Evolutionary conservation across 176 grass and related monocot species (phyloP).

Genomic region (Avena eriantha): DNA sequence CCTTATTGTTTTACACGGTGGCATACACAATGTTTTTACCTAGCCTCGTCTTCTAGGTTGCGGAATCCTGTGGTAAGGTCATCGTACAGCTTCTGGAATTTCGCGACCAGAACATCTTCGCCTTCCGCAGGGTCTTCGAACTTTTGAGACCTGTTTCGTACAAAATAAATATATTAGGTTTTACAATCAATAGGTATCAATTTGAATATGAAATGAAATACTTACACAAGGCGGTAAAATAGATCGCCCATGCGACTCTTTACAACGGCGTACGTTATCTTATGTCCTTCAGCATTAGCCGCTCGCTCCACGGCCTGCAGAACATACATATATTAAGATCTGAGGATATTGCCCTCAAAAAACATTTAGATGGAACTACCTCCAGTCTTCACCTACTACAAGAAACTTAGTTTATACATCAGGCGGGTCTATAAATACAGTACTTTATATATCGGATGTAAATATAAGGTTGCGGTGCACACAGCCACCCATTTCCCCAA

Average conservation of each 20-base stretch:
- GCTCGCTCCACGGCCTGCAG: conserved; percentile 88
- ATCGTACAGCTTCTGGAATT: conserved; percentile 86
- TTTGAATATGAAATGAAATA: conserved; percentile 19
- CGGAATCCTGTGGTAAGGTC: conserved; percentile 84
- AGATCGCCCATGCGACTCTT: conserved; percentile 88
- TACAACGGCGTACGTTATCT: conserved; percentile 88
- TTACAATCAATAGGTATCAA: neutral
- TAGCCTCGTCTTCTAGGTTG: conserved; percentile 84
- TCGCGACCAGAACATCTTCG: conserved; percentile 62
- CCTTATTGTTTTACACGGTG: conserved; percentile 45
- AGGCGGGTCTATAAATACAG: neutral
- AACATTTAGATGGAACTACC: neutral
- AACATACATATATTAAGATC: conserved; percentile 6
- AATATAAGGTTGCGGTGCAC: neutral
- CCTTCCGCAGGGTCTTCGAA: conserved; percentile 94
- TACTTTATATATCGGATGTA: neutral
- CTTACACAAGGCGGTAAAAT: conserved; percentile 97
- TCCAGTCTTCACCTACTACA: neutral
- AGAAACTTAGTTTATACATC: neutral
- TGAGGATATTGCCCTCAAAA: neutral
- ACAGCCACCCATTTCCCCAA: neutral
- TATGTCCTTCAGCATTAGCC: conserved; percentile 81
- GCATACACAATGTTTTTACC: conserved; percentile 55
- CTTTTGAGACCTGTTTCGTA: conserved; percentile 69
- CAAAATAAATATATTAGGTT: neutral